Evolutionary conservation across 2,329 filamentous ascomycete species (phyloP).

Genomic region (Penicillium palitans): DNA sequence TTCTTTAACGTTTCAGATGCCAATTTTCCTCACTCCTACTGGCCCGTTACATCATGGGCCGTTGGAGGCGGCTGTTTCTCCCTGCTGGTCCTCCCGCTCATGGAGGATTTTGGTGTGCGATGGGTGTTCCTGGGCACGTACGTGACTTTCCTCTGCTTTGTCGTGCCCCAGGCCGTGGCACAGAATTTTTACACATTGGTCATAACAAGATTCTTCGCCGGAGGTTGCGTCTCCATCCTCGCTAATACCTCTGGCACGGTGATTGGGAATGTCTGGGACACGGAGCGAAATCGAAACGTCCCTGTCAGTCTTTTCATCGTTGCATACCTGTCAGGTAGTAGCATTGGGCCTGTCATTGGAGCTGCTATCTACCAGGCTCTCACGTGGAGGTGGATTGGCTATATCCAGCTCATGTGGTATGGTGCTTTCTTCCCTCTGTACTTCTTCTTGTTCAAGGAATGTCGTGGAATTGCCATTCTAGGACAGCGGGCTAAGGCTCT

Average conservation of each 20-base stretch:
- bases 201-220: slow-evolving; percentile 47
- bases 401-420: slow-evolving; percentile 46
- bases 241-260: slow-evolving; percentile 38
- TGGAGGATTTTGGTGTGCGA: slow-evolving; percentile 45
- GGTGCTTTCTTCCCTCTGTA: slow-evolving; percentile 41
- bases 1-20: slow-evolving; percentile 32
- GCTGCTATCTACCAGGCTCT: slow-evolving; percentile 33
- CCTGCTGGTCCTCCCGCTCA: slow-evolving; percentile 34
- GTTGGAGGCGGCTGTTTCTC: slow-evolving; percentile 32
- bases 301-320: slow-evolving; percentile 47
- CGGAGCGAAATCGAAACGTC: slow-evolving; percentile 37
- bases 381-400: slow-evolving; percentile 42
- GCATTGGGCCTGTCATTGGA: slow-evolving; percentile 49
- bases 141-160: slow-evolving; percentile 42
- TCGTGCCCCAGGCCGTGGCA: slow-evolving; percentile 47
- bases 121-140: slow-evolving; percentile 44
- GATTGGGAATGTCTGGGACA: slow-evolving; percentile 37
- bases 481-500: slow-evolving; percentile 37
- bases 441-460: slow-evolving; percentile 43
- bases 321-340: slow-evolving; percentile 44
- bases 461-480: slow-evolving; percentile 44
- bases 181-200: slow-evolving; percentile 50
- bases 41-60: slow-evolving; percentile 37
- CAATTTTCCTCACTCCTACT: slow-evolving; percentile 35
- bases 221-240: slow-evolving; percentile 43